Base-by-base conservation (phyloP, 1,284 basidiomycete species). In the Ustilago sp. region DNA sequence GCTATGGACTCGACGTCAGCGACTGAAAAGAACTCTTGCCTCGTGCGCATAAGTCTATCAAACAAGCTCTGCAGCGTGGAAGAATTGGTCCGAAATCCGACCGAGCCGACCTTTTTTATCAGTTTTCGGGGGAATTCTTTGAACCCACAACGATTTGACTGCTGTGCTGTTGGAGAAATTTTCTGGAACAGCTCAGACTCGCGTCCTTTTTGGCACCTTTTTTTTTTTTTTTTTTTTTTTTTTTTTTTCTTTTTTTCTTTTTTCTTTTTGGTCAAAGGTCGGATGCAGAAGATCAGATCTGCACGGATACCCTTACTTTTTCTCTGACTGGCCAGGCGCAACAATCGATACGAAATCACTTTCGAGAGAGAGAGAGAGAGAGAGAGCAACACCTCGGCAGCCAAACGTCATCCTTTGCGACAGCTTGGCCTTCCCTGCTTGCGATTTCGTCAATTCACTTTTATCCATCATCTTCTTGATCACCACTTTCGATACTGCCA, bases 281-380 rank as follows among this genome's bases (percentile, higher is more conserved):
- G 50, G 58, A 50, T 19, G 28, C n/a, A 23, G 23, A 48, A 52
- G 51, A 32, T 13, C 51, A 52, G 32, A 31, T 48, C 64, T 59
- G 64, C 64, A 59, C 64, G 64, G 64, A 50, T 66, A 38, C 43
- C 19, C 36, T 39, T 11, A 38, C 45, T 35, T 43, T 66, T 60
- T 63, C 31, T 53, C 53, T 43, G 43, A 45, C 43, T 45, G 43
- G 43, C 43, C 17, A 19, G 15, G 43, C 17, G 43, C 43, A 19
- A 61, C 67, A 34, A 69, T 69, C 67, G 67, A 69, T 69, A 63
- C 60, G 67, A 60, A 69, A 59, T 63, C 67, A 59, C 23, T 54
- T 19, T n/a, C 11, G 15, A 32, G 31, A 4, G n/a, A 11, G 19
- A 19, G 31, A 4, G n/a, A 11, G 19, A 19, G 19, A 19, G 6